Evolutionary conservation across 2,329 filamentous ascomycete species (phyloP).

Genomic region (Aspergillus neotritici): DNA sequence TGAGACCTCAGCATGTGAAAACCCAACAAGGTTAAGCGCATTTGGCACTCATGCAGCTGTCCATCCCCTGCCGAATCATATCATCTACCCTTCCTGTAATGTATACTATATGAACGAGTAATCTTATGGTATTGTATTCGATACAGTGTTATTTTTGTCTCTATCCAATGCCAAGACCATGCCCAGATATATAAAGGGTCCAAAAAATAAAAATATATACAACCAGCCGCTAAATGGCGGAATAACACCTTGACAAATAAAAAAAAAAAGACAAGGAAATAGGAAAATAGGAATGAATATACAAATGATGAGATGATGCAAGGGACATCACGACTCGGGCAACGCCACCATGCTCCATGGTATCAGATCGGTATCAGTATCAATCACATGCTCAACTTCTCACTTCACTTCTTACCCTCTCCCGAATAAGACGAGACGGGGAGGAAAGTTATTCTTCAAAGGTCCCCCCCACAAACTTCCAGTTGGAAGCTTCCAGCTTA

Average conservation of each 20-base stretch:
- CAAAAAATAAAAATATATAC: constrained; percentile 16
- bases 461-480: constrained; percentile 53
- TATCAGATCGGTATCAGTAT: constrained; percentile 20
- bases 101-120: too few species aligned
- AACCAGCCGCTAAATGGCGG: constrained; percentile 10
- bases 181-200: constrained; percentile 6
- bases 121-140: neutral
- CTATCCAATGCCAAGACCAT: constrained; percentile 8
- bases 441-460: constrained; percentile 64
- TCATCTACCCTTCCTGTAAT: neutral
- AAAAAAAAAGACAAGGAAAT: constrained; percentile 7
- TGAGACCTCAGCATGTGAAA: too few species aligned
- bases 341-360: constrained; percentile 25
- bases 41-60: too few species aligned
- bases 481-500: constrained; percentile 62
- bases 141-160: constrained; percentile 1
- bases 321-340: too few species aligned
- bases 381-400: too few species aligned
- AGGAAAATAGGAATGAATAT: constrained; percentile 8
- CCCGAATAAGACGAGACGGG: too few species aligned
- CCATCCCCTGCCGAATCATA: too few species aligned
- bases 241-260: constrained; percentile 6
- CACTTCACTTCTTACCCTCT: constrained; percentile 7
- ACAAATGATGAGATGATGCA: constrained; percentile 11
- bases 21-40: too few species aligned